Evolutionary conservation across 176 grass and related monocot genomes (phyloP).

Genomic region (Phoenix dactylifera): DNA sequence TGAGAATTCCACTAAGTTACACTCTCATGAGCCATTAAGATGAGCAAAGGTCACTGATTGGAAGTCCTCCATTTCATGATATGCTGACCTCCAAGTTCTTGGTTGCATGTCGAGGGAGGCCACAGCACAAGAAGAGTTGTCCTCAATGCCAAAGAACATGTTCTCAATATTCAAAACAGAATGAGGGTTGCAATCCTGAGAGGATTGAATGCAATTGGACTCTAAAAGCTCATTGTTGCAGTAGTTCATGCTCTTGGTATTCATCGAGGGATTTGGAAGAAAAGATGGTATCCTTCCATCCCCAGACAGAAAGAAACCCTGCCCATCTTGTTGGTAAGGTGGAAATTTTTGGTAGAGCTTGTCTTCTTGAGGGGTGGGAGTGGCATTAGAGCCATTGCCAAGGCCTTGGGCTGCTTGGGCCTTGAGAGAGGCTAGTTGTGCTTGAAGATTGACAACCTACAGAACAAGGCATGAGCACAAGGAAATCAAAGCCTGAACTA

Average conservation of each 20-base stretch:
- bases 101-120: not conserved
- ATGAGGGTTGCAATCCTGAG: not conserved
- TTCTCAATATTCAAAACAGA: not conserved
- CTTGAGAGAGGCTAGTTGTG: slow-evolving; percentile 10
- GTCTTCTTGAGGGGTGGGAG: not conserved
- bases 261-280: not conserved
- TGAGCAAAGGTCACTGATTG: slow-evolving; percentile 3
- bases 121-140: not conserved
- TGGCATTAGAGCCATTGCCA: not conserved
- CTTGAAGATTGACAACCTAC: slow-evolving; percentile 8
- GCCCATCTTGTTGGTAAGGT: slow-evolving; percentile 4
- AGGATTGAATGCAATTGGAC: slow-evolving; percentile 3
- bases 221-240: not conserved
- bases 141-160: not conserved
- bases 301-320: not conserved
- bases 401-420: slow-evolving; percentile 1
- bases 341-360: not conserved
- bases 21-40: slow-evolving; percentile 2
- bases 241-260: not conserved
- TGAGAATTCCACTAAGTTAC: not conserved
- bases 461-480: not conserved
- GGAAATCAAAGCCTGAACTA: not conserved
- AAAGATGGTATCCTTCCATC: not conserved
- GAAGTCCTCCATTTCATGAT: slow-evolving; percentile 2
- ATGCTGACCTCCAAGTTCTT: not conserved